A percentile compares a stretch with the other conserved stretches of the same genome.
Evolutionary conservation across 148 eudicot species (phyloP).

Genomic region (Rhododendron ferrugineum): DNA sequence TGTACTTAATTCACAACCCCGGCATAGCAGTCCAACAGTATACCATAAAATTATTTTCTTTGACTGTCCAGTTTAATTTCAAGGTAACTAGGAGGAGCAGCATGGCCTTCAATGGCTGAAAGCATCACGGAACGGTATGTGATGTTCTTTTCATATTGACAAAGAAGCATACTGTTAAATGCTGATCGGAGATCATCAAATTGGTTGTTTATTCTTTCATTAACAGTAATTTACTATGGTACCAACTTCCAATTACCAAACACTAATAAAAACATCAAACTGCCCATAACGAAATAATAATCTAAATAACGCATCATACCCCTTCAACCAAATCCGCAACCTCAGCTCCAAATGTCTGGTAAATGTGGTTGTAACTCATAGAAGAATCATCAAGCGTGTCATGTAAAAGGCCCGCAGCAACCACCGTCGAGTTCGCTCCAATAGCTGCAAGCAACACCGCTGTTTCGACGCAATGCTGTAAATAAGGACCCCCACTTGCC

Average conservation of each 20-base stretch:
- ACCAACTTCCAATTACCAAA: neutral
- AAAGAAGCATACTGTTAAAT: neutral
- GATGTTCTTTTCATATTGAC: neutral
- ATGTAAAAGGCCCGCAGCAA: slow-evolving; percentile 92
- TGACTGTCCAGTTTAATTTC: neutral
- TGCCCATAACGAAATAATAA: neutral
- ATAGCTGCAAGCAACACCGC: slow-evolving; percentile 73
- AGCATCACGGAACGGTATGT: neutral
- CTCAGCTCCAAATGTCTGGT: slow-evolving; percentile 54
- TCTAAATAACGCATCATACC: slow-evolving; percentile 37
- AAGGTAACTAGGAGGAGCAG: neutral
- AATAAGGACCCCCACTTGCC: slow-evolving; percentile 89
- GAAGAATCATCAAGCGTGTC: slow-evolving; percentile 90
- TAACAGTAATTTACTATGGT: neutral
- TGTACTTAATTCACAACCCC: neutral
- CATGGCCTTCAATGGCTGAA: neutral
- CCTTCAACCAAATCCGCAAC: slow-evolving; percentile 88
- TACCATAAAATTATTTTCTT: neutral
- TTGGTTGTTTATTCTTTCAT: neutral
- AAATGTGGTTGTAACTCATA: slow-evolving; percentile 53
- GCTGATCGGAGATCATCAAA: neutral
- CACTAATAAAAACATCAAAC: neutral
- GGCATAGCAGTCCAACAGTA: neutral
- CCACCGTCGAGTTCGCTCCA: slow-evolving; percentile 81
- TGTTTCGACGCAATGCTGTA: slow-evolving; percentile 93